phyloP scores from a whole-genome alignment of 2,329 filamentous ascomycete species.

The Aspergillus sp. region DNA sequence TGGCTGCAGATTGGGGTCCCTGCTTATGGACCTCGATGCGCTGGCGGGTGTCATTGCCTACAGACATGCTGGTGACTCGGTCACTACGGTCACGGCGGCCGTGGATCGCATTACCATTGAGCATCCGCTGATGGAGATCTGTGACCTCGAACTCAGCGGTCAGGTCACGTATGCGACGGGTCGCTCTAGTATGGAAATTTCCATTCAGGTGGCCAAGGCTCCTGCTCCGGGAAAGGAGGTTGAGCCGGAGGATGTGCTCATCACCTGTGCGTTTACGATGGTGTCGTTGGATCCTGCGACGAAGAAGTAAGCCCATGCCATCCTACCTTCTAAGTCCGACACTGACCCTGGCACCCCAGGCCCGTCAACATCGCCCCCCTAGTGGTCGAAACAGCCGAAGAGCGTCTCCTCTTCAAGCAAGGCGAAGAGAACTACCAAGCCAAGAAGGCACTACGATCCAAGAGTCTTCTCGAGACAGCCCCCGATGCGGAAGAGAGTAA shows the following conservation, averaged over 20 bases:
- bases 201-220: slow-evolving; percentile 70
- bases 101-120: slow-evolving; percentile 68
- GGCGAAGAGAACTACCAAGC: slow-evolving; percentile 68
- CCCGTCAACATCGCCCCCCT: slow-evolving; percentile 65
- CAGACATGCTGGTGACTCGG: slow-evolving; percentile 67
- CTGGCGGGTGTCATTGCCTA: slow-evolving; percentile 75
- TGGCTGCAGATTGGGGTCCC: slow-evolving; percentile 60
- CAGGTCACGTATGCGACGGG: slow-evolving; percentile 72
- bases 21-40: slow-evolving; percentile 80
- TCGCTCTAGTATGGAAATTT: slow-evolving; percentile 72
- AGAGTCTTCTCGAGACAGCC: slow-evolving; percentile 64
- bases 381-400: slow-evolving; percentile 64
- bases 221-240: slow-evolving; percentile 58
- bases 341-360: slow-evolving; percentile 33
- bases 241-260: slow-evolving; percentile 63
- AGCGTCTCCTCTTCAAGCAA: slow-evolving; percentile 62
- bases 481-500: slow-evolving; percentile 72
- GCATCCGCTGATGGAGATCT: slow-evolving; percentile 73
- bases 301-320: slow-evolving; percentile 53
- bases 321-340: not conserved
- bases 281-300: slow-evolving; percentile 70
- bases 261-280: slow-evolving; percentile 78
- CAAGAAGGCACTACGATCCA: slow-evolving; percentile 64
- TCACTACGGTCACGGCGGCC: slow-evolving; percentile 65
- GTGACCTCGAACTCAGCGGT: slow-evolving; percentile 72